Percentiles rank a stretch among this genome's conserved stretches.
These are phyloP conservation scores for Quercus suber DNA, from an alignment of 306 rosid genomes.

Conservation along the genomic window DNA sequence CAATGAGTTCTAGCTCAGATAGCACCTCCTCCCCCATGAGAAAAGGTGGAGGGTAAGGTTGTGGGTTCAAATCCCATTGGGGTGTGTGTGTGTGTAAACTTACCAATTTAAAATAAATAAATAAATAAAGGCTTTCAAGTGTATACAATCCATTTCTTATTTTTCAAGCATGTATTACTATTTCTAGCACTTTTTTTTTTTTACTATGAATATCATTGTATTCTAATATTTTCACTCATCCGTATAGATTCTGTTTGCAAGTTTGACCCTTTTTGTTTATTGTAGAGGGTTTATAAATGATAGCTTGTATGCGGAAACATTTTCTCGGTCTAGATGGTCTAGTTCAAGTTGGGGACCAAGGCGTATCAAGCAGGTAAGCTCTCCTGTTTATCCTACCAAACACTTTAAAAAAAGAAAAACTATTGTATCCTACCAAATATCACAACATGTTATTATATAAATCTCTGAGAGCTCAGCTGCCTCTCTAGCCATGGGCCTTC, in stretches of 20 bases:
- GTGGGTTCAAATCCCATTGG: too few species aligned
- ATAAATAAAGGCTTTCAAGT: neutral
- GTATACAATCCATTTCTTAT: neutral
- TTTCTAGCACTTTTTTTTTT: neutral
- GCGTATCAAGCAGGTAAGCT: slow-evolving; percentile 71
- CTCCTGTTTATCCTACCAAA: neutral
- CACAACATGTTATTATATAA: neutral
- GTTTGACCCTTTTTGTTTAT: slow-evolving; percentile 13
- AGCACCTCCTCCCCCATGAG: too few species aligned
- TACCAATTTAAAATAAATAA: too few species aligned
- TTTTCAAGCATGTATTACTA: neutral
- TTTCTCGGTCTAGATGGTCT: slow-evolving; percentile 86
- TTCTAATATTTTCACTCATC: neutral
- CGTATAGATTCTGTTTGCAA: neutral
- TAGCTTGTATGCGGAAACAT: slow-evolving; percentile 53
- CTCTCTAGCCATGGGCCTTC: neutral
- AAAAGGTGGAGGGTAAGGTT: too few species aligned
- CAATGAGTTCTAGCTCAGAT: too few species aligned
- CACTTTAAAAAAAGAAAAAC: neutral
- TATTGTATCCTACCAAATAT: neutral
- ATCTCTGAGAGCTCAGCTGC: slow-evolving; percentile 9
- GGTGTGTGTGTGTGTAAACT: too few species aligned
- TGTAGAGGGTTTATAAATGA: slow-evolving; percentile 81
- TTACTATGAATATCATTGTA: neutral
- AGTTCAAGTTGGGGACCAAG: slow-evolving; percentile 92